Evolutionary conservation across 148 eudicot genomes (phyloP), one percentile per base, ranked within the genome.

Genomic region (Camellia lanceoleosa): DNA sequence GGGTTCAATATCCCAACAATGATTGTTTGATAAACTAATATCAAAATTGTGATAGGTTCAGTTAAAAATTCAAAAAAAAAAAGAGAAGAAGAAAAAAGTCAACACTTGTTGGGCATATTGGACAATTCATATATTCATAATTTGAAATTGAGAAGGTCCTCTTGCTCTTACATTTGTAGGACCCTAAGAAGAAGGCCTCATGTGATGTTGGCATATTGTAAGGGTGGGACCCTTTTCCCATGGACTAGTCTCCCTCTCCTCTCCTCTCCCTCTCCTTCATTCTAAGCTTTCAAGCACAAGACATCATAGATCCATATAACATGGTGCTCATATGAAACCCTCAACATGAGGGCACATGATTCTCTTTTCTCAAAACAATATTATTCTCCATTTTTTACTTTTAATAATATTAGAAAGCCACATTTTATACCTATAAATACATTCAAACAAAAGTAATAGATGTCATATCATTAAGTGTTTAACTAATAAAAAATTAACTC

Each of bases 211-310:
- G 77, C 65, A 58, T 42, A 58, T 58, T 74, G 65, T 14, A 58
- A 70, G 77, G 65, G 77, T 74, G 65, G 38, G 77, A 47, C 77
- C 65, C 77, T 58, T 38, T 14, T 41, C 77, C 30, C 18, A 15
- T 74, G 30, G 51, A 18, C 52, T 56, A 47, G 77, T 1, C 38
- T 30, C 38, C 38, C 47, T 73, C 2, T 20, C 8, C 20, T 9
- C n/a, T n/a, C 38, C 47, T 73, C 2, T 20, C 8, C 20, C 18
- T 20, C 38, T 42, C 64, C 76, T 3, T 42, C 63, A 73, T 56
- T 74, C 58, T 58, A 56, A 74, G 77, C 65, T 56, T 58, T 7
- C 62, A 41, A 13, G 64, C 49, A 58, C 77, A 74, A 55, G 23
- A 73, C 30, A 58, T n/a, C 15, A 74, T 66, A 66, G 15, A 74